These are phyloP conservation scores for Diaporthe caulivora DNA, from an alignment of 2,329 filamentous ascomycete genomes.

Conservation along the genomic window DNA sequence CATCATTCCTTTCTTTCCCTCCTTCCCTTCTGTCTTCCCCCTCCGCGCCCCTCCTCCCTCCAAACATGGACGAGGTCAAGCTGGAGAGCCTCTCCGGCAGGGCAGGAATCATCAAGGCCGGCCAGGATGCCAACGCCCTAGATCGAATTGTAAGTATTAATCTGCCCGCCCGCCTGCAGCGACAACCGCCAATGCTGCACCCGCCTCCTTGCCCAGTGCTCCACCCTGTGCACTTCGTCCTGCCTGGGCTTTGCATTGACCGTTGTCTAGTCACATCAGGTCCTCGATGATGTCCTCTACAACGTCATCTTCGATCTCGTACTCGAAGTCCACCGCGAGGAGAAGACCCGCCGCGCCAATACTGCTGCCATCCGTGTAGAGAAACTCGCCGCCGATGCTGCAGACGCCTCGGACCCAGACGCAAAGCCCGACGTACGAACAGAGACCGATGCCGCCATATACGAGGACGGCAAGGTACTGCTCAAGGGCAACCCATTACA, in stretches of 20 bases:
- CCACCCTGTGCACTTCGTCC: background rate
- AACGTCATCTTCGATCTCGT: constrained; percentile 83
- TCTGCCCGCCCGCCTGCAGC: background rate
- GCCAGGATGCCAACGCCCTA: constrained; percentile 64
- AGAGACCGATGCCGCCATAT: constrained; percentile 77
- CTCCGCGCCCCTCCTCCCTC: constrained; percentile 30
- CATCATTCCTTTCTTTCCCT: background rate
- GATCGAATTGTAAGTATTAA: constrained; percentile 67
- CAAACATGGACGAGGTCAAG: constrained; percentile 42
- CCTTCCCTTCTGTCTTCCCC: constrained; percentile 18
- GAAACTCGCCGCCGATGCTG: constrained; percentile 69
- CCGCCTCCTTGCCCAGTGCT: background rate
- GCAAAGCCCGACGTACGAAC: constrained; percentile 67
- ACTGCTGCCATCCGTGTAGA: constrained; percentile 75
- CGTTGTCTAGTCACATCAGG: constrained; percentile 65
- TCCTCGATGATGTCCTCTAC: constrained; percentile 81
- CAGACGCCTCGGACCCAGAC: constrained; percentile 66
- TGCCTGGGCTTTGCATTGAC: constrained; percentile 21
- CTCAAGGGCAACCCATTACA: constrained; percentile 80
- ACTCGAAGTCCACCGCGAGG: constrained; percentile 80
- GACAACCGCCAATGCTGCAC: background rate
- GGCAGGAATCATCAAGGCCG: constrained; percentile 68
- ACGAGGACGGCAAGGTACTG: constrained; percentile 76
- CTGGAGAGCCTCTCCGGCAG: constrained; percentile 63
- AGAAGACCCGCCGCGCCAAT: constrained; percentile 79